Base-by-base conservation (phyloP, 768 basidiomycete genomes). In the Wakefieldia striispora region DNA sequence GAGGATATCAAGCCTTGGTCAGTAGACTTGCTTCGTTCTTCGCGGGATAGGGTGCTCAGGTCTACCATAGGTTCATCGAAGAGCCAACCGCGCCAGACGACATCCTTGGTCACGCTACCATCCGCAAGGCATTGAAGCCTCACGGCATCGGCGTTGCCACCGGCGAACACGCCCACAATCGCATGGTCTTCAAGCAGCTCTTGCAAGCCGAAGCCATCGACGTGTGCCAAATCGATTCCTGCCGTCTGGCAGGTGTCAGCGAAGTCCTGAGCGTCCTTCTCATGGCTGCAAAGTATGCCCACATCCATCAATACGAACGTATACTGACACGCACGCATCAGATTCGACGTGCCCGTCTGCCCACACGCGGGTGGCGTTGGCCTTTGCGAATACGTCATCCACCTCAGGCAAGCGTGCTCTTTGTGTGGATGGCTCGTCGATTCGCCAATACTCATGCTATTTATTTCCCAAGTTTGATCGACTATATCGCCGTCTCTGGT, bases 11-110 rank as follows among this genome's bases (percentile, higher is more conserved):
- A 86, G 60, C 95, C 95, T 20, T 97, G 95, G 94, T 88, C 58
- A 55, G 73, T 38, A 37, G 3, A 9, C 21, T 20, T 4, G 5
- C 35, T 14, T 8, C 14, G 0, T 10, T 21, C n/a, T 29, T 17
- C 14, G 6, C 27, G 20, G 27, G 6, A 36, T 37, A 43, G 49
- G n/a, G 40, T 23, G 33, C 38, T 43, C 31, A 48, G 7, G 16
- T 44, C 14, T 17, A 14, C 21, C 9, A 19, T 39, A 89, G 88
- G 88, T 97, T 97, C 72, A 97, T 97, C 56, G 95, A 97, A 64
- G 95, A 98, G 62, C 95, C 95, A 0, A 97, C 95, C 0, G 95
- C 95, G 0, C 95, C 91, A 0, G 95, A 97, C 62, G 95, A 97
- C 64, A 84, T 91, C 52, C 80, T 97, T 17, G 91, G 94, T 3